Base-by-base conservation (phyloP, 306 rosid genomes). In the Cicer judaicum region DNA sequence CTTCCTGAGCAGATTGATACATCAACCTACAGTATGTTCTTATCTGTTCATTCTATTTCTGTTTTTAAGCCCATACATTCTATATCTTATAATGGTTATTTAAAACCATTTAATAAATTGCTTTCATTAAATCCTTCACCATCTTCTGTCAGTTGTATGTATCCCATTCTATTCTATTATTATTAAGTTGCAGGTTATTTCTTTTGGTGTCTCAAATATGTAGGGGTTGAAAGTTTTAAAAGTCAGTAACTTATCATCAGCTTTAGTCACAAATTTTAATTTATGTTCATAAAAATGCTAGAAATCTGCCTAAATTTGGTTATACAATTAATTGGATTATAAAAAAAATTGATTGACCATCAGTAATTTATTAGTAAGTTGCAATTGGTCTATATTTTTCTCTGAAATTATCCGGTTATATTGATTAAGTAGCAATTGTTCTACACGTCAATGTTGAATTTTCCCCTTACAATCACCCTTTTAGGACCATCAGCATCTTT, bases 1-100 rank as follows among this genome's bases (percentile, higher is more conserved):
- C 94, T 93, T 47, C 98, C 98, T 11, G 98, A 93, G 88, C 96
- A 93, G 87, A 93, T 93, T 53, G 98, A 93, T 77, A 93, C 98
- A 16, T 88, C 96, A 46, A 91, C 98, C 41, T 93, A 93, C 79
- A 93, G 98, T 93, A 91, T 56, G 98, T 84, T 14, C 8, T 74
- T 70, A 68, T 44, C 39, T 12, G 1, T 46, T 15, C 19, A 60
- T 19, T 50, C 55, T 46, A 13, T 14, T 50, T 75, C 29, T 6
- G 5, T 16, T 53, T 53, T 53, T 53, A 16, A 11, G 6, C 12
- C 7, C 29, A 53, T 16, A 16, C 34, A 57, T 47, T 57, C 47
- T 39, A 15, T 18, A 36, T 75, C 18, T 10, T 62, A 16, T 62
- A 19, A 12, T 29, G 38, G 29, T 74, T 24, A 43, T 14, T 73